phyloP scores from a whole-genome alignment of 2,329 filamentous ascomycete species.

The Ophiostoma sp. region DNA sequence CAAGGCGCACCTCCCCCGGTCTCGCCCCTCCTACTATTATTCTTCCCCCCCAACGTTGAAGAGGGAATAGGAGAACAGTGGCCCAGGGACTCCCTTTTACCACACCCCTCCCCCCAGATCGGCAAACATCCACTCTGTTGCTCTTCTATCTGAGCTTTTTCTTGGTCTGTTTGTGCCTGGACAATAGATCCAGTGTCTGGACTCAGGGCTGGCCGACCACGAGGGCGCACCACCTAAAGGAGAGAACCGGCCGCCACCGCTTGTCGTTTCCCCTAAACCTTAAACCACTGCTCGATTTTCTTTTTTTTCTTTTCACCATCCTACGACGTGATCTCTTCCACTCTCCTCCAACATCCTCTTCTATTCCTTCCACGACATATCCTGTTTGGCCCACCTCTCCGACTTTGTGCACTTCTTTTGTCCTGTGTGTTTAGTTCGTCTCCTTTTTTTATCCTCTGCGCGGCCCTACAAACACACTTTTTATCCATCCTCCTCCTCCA shows the following conservation, averaged over 20 bases:
- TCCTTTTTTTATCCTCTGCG: neutral
- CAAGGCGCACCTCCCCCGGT: neutral
- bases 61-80: neutral
- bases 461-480: neutral
- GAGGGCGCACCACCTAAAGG: neutral
- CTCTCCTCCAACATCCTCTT: neutral
- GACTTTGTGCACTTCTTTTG: neutral
- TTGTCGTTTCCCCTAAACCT: slow-evolving; percentile 10
- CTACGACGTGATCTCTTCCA: neutral
- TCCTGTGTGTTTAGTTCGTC: neutral
- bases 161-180: neutral
- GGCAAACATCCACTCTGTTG: neutral
- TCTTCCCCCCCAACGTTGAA: neutral
- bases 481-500: neutral
- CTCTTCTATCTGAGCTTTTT: neutral
- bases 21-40: neutral
- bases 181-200: neutral
- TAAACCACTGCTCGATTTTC: neutral
- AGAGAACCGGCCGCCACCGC: neutral
- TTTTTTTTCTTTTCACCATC: neutral
- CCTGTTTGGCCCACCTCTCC: neutral
- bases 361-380: neutral
- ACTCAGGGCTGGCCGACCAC: neutral
- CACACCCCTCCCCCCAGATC: neutral
- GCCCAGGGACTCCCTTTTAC: neutral